Evolutionary conservation across 805 yeast genomes (phyloP), one percentile per base, ranked within the genome.

Genomic region (Suhomyces faveliae): DNA sequence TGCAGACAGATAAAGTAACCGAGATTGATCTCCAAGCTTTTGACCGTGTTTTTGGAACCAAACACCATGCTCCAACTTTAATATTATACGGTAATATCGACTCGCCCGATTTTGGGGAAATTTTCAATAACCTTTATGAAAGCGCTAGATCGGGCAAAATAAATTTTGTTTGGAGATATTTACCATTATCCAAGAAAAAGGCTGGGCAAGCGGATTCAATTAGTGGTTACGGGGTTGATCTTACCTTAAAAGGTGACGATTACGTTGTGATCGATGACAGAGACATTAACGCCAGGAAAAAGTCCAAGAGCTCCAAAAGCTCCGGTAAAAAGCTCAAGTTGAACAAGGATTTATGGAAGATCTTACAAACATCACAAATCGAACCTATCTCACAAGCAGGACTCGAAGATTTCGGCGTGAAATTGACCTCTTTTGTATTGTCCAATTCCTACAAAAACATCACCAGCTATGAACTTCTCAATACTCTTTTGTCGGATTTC

Each of bases 81-180:
- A 62, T 83, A 0, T 67, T 91, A 2, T 89, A 89, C 56, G 96
- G 91, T 11, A 83, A 85, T 56, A 71, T 82, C 8, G 52, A 61
- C 4, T 72, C 78, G n/a, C 62, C 58, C 0, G 64, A 70, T 3
- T 85, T 89, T 55, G 68, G 69, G 12, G 68, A 68, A 4, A 84
- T 87, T 67, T 83, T 88, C 56, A 61, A 71, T 11, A 77, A 81
- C 48, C 64, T 92, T 44, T 76, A 72, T 49, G 76, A 78, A 33
- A 81, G 83, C 48, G 85, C 96, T 0, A 58, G 67, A 12, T 62
- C 72, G 2, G 92, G 87, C 0, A 87, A 87, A 58, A 60, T 90
- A 22, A 75, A 87, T 42, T 86, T 88, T 61, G 78, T 84, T 2
- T 80, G 95, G 85, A 77, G 97, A 55, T 84, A 89, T 56, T 72